Base-by-base conservation (phyloP, 2,329 filamentous ascomycete genomes). In the Sclerotiophoma versabilis region DNA sequence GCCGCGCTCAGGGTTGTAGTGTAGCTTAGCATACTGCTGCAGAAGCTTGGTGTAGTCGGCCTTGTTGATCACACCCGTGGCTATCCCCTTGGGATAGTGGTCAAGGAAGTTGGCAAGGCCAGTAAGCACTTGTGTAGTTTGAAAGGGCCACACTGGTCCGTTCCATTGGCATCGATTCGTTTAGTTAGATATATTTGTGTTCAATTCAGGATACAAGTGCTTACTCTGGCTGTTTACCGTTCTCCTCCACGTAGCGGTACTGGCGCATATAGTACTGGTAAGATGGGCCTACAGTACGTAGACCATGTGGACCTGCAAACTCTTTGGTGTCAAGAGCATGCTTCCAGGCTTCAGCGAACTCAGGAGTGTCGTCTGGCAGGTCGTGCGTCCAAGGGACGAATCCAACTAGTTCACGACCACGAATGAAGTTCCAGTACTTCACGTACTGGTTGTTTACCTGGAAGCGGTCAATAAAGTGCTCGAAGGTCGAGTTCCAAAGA, bases 121-220 rank as follows among this genome's bases (percentile, higher is more conserved):
- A 0, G 72, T 68, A 0, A 79, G 66, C 1, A 72, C 70, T 37
- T 79, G 77, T 0, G 77, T 79, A 0, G 70, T 76, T 53, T 79
- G 77, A 51, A 75, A 80, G 0, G 77, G 76, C 77, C 77, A 80
- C 0, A 75, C 68, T 0, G 77, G 76, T 1, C 77, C 77, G 33
- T 79, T 79, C 77, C 77, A 79, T 41, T 79, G 77, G 45, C 77
- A 80, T n/a, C n/a, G n/a, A n/a, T n/a, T n/a, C n/a, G n/a, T n/a
- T n/a, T n/a, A n/a, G n/a, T n/a, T n/a, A n/a, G n/a, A n/a, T n/a
- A n/a, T n/a, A n/a, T n/a, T n/a, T n/a, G n/a, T n/a, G n/a, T n/a
- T n/a, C n/a, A n/a, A n/a, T n/a, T n/a, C n/a, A n/a, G n/a, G n/a
- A n/a, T n/a, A n/a, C n/a, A n/a, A n/a, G n/a, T n/a, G n/a, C n/a